phyloP scores from a whole-genome alignment of 2,329 filamentous ascomycete genomes.

The Fusarium citri region DNA sequence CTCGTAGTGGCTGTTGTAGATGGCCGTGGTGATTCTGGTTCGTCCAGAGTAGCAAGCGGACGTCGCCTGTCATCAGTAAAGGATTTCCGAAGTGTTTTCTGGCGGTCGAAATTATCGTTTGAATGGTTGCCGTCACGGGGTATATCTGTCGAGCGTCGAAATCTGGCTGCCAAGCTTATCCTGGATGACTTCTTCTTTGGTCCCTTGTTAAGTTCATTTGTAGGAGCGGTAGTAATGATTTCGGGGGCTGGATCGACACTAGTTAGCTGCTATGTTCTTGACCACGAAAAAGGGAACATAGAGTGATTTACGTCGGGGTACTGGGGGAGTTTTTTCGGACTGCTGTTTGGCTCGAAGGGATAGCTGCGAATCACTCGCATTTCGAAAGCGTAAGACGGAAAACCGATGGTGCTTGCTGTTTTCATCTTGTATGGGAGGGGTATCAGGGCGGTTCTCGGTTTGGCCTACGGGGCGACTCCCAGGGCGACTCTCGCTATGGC shows the following conservation, averaged over 20 bases:
- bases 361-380: constrained; percentile 92
- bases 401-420: constrained; percentile 69
- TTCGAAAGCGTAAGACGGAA: constrained; percentile 83
- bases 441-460: constrained; percentile 53
- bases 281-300: constrained; percentile 4
- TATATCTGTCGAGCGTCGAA: constrained; percentile 65
- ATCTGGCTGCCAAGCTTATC: constrained; percentile 64
- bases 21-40: constrained; percentile 57
- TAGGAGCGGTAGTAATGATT: constrained; percentile 94
- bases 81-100: constrained; percentile 50
- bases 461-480: constrained; percentile 18
- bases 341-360: constrained; percentile 80
- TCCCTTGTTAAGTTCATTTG: constrained; percentile 67
- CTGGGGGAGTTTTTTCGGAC: constrained; percentile 65
- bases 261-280: constrained; percentile 25
- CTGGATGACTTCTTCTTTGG: constrained; percentile 68
- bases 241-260: constrained; percentile 63
- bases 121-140: constrained; percentile 48
- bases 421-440: constrained; percentile 66
- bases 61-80: constrained; percentile 58
- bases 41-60: constrained; percentile 62
- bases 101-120: constrained; percentile 30
- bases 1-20: constrained; percentile 46
- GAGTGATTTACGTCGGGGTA: constrained; percentile 65
- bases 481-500: constrained; percentile 24